Base-by-base conservation (phyloP, 176 grass and related monocot species). In the Hordeum vulgare region DNA sequence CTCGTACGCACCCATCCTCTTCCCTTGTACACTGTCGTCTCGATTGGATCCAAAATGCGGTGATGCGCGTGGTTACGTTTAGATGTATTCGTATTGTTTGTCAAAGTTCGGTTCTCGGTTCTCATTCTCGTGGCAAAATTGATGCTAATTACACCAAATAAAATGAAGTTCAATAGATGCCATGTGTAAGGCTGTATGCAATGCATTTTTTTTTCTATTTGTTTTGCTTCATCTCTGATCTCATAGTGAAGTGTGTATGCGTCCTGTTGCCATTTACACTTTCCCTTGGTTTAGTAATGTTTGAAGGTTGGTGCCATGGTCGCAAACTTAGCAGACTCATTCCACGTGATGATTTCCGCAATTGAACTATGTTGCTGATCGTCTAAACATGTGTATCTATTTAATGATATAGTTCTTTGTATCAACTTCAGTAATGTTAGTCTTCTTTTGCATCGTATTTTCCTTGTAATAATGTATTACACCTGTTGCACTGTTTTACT, bases 1-100 rank as follows among this genome's bases (percentile, higher is more conserved):
- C 87, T 90, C 80, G 96, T 98, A 63, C 1, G 3, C 26, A 35
- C 53, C 41, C 53, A 2, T 44, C 12, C 61, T 76, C 56, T 78
- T 41, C 14, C 35, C 66, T 29, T 4, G 26, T 17, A 33, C 9
- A 15, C 8, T 78, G 9, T 53, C 14, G 11, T 82, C 28, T 68
- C 26, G 18, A 64, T 80, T 87, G n/a, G 31, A 81, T 88, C 40
- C 17, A 17, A 17, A 81, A 51, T 47, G 35, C 51, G 40, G 21
- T 13, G 53, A 69, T 80, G 77, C 20, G 11, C 17, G 29, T 40
- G 40, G 7, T 44, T 51, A 10, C 21, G 37, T 69, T 18, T 54
- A 41, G 12, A 31, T 25, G 28, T 70, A 15, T 72, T 66, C 24
- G 56, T 72, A 68, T 68, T 39, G 11, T 21, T 72, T 54, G 21